Conservation (phyloP, 2,329 filamentous ascomycete genomes). For the Pseudofabraea citricarpa region DNA sequence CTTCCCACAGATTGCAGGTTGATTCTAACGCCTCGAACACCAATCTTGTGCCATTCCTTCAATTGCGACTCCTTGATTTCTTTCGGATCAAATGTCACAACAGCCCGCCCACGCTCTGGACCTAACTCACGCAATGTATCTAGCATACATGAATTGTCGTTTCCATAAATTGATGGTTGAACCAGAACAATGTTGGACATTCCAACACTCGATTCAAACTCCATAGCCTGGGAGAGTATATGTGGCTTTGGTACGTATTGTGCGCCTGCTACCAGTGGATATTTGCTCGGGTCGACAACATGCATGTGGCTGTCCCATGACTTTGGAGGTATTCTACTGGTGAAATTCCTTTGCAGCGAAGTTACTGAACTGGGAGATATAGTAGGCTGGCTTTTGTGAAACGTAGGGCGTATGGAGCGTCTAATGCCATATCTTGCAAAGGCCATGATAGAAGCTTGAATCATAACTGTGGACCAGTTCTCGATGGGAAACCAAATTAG, state of each 20-base stretch:
- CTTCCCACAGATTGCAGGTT: conserved; percentile 46
- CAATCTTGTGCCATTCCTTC: conserved; percentile 48
- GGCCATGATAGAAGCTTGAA: too few relatives aligned
- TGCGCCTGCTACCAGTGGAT: conserved; percentile 42
- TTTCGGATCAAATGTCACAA: conserved; percentile 51
- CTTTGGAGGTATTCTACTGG: neutral
- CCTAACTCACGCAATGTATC: conserved; percentile 47
- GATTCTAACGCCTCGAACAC: conserved; percentile 54
- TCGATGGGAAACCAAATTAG: too few relatives aligned
- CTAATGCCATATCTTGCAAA: too few relatives aligned
- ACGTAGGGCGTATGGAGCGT: too few relatives aligned
- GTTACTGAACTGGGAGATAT: too few relatives aligned
- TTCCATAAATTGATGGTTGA: conserved; percentile 58
- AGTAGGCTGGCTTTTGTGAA: too few relatives aligned
- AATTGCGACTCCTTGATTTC: conserved; percentile 34
- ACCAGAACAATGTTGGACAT: conserved; percentile 49
- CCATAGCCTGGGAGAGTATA: conserved; percentile 43
- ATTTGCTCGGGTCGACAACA: conserved; percentile 48
- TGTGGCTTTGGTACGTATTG: conserved; percentile 46
- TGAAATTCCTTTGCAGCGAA: too few relatives aligned
- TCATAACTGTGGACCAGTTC: too few relatives aligned
- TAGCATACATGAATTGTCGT: conserved; percentile 55
- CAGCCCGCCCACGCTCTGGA: conserved; percentile 43
- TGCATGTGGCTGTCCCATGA: conserved; percentile 50
- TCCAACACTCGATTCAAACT: conserved; percentile 45